These are phyloP conservation scores for Aspergillus pseudonomiae DNA, from an alignment of 2,329 filamentous ascomycete genomes.

Conservation along the genomic window DNA sequence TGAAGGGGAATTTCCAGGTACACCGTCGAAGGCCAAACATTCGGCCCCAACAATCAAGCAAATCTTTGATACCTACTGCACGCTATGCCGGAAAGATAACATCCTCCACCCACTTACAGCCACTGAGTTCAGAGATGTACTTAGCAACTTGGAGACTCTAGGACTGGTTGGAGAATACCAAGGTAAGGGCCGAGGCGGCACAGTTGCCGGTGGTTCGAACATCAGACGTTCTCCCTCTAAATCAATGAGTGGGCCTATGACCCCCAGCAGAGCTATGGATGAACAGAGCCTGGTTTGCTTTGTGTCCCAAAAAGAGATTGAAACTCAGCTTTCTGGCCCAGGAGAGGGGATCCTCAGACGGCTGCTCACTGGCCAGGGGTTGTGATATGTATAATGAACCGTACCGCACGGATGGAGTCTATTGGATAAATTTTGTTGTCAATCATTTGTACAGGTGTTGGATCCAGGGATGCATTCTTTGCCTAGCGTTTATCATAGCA, in stretches of 20 bases:
- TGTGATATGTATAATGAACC: conserved; percentile 24
- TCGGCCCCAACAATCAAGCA: conserved; percentile 78
- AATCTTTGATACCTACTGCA: conserved; percentile 80
- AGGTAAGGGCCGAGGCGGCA: conserved; percentile 71
- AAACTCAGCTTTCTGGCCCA: conserved; percentile 65
- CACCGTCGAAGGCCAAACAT: conserved; percentile 63
- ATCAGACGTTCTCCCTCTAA: conserved; percentile 70
- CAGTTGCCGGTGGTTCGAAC: conserved; percentile 48
- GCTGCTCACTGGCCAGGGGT: conserved; percentile 42
- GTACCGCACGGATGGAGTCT: neutral
- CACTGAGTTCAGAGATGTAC: conserved; percentile 92
- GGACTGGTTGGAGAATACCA: conserved; percentile 74
- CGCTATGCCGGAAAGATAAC: conserved; percentile 83
- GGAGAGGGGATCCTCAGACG: conserved; percentile 51
- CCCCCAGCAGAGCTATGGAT: conserved; percentile 60
- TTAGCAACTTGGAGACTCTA: conserved; percentile 85
- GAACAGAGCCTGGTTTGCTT: conserved; percentile 79
- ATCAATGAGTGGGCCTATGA: conserved; percentile 61
- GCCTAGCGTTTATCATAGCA: conserved; percentile 7
- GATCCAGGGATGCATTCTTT: neutral
- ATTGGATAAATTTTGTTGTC: conserved; percentile 6
- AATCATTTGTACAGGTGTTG: conserved; percentile 2
- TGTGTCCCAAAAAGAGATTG: conserved; percentile 78
- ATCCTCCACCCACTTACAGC: conserved; percentile 84
- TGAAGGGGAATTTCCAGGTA: conserved; percentile 46